These are phyloP conservation scores for Acmispon strigosus DNA, from an alignment of 306 rosid species.

Conservation along the genomic window DNA sequence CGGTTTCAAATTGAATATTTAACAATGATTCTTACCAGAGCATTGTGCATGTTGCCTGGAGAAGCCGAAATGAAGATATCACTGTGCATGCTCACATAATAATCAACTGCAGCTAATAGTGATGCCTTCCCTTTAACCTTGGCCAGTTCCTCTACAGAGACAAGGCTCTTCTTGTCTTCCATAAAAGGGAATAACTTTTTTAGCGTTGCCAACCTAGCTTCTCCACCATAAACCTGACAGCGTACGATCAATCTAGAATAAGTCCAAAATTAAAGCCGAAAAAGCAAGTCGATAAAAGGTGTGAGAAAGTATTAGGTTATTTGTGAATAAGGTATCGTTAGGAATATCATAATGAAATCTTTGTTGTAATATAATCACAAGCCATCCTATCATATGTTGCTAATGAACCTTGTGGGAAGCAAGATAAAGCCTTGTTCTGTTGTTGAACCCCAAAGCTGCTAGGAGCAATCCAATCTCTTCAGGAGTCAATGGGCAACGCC, in stretches of 20 bases:
- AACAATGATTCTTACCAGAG: slow-evolving; percentile 52
- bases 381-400: neutral
- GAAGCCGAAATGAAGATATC: slow-evolving; percentile 95
- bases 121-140: slow-evolving; percentile 87
- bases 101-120: slow-evolving; percentile 79
- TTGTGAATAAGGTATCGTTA: neutral
- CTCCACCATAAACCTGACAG: slow-evolving; percentile 88
- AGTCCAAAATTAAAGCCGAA: slow-evolving; percentile 5
- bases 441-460: slow-evolving; percentile 91
- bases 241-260: slow-evolving; percentile 2
- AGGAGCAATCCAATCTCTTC: slow-evolving; percentile 95
- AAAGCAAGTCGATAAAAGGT: neutral
- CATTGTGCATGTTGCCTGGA: slow-evolving; percentile 99
- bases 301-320: neutral
- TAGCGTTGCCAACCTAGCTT: slow-evolving; percentile 71
- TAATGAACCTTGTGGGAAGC: slow-evolving; percentile 92
- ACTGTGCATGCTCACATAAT: slow-evolving; percentile 91
- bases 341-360: slow-evolving; percentile 3
- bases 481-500: slow-evolving; percentile 96
- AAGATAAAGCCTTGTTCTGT: slow-evolving; percentile 81
- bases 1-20: slow-evolving; percentile 3
- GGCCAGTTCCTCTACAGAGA: slow-evolving; percentile 57
- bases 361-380: slow-evolving; percentile 1
- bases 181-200: slow-evolving; percentile 67
- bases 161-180: slow-evolving; percentile 91